phyloP scores from a whole-genome alignment of 2,329 filamentous ascomycete species.

The Bipolaris cookei region DNA sequence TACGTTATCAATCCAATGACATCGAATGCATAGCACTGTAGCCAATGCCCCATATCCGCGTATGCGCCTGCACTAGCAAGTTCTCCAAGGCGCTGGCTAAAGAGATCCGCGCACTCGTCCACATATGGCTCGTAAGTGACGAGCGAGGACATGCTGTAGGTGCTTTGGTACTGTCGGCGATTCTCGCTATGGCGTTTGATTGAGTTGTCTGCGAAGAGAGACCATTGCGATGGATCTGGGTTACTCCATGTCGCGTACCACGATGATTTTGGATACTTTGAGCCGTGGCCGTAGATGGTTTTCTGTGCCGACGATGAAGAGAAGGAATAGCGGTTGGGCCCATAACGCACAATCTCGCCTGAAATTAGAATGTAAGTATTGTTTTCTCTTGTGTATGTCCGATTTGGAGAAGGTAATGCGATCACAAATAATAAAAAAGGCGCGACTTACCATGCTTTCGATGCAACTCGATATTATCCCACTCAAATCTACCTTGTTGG shows the following conservation, averaged over 20 bases:
- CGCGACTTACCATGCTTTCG: slow-evolving; percentile 11
- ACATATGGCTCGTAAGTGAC: slow-evolving; percentile 49
- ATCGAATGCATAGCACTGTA: slow-evolving; percentile 51
- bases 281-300: slow-evolving; percentile 27
- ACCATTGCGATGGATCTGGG: slow-evolving; percentile 34
- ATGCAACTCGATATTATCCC: slow-evolving; percentile 22
- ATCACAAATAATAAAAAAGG: not conserved
- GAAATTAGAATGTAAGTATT: not conserved
- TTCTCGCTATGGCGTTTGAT: slow-evolving; percentile 47
- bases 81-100: slow-evolving; percentile 35
- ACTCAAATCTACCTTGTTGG: slow-evolving; percentile 9
- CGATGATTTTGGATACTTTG: slow-evolving; percentile 27
- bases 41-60: slow-evolving; percentile 34
- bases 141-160: slow-evolving; percentile 34
- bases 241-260: slow-evolving; percentile 28
- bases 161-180: slow-evolving; percentile 37
- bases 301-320: slow-evolving; percentile 19
- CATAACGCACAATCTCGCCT: slow-evolving; percentile 17
- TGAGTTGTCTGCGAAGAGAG: slow-evolving; percentile 49
- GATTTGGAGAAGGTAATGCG: not conserved
- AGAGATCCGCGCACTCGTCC: slow-evolving; percentile 46
- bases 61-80: slow-evolving; percentile 30
- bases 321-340: slow-evolving; percentile 17
- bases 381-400: not conserved
- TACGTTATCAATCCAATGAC: slow-evolving; percentile 43